Evolutionary conservation across 2,329 filamentous ascomycete species (phyloP).

Genomic region (Ophiostoma tasmaniense): DNA sequence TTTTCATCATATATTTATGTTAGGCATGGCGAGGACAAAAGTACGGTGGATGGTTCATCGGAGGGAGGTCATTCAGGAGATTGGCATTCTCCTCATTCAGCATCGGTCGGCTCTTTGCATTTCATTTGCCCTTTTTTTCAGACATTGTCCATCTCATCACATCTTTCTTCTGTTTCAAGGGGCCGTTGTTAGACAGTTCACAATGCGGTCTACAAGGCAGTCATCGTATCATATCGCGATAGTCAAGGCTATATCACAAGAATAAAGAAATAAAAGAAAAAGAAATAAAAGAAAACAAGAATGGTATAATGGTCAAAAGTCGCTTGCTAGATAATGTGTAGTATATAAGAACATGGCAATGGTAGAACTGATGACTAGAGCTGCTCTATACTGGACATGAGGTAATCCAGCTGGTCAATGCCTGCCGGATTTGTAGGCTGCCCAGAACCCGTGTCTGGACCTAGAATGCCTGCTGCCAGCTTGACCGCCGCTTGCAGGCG

Average conservation of each 20-base stretch:
- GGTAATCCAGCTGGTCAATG: slow-evolving; percentile 41
- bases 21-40: neutral
- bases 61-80: neutral
- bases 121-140: neutral
- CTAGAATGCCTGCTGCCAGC: slow-evolving; percentile 27
- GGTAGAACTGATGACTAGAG: slow-evolving; percentile 30
- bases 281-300: neutral
- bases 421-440: slow-evolving; percentile 18
- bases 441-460: slow-evolving; percentile 27
- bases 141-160: neutral
- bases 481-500: slow-evolving; percentile 45
- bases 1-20: neutral
- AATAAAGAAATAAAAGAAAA: neutral
- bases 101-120: neutral
- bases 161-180: neutral
- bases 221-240: neutral
- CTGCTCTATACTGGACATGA: slow-evolving; percentile 51
- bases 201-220: neutral
- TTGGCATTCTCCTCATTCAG: neutral
- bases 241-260: neutral
- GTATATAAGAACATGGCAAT: neutral
- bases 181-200: neutral
- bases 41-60: neutral
- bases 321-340: neutral
- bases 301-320: neutral